A percentile compares a stretch with the other conserved stretches of the same genome.
These are phyloP conservation scores for Leccinum pellstonianum DNA, from an alignment of 768 basidiomycete genomes.

Conservation along the genomic window DNA sequence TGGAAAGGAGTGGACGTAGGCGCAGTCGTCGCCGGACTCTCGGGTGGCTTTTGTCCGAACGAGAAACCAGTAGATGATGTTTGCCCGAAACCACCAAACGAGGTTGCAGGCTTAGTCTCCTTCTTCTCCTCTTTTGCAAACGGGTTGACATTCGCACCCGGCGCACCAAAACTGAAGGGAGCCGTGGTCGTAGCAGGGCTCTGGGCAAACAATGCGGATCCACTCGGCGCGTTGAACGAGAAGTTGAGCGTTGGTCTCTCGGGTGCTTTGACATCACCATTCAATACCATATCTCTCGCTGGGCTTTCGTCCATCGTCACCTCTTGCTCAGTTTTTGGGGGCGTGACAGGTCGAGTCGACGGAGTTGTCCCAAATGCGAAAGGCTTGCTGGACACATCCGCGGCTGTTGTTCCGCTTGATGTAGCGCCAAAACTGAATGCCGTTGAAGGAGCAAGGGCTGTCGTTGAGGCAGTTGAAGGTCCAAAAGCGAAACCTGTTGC, in stretches of 20 bases:
- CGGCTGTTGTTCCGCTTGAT: constrained; percentile 32
- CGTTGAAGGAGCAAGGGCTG: constrained; percentile 32
- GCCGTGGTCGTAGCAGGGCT: constrained; percentile 33
- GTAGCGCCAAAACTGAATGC: constrained; percentile 51
- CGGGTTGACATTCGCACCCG: constrained; percentile 38
- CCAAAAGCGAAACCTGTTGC: constrained; percentile 45
- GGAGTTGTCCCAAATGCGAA: constrained; percentile 53
- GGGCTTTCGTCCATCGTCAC: constrained; percentile 84
- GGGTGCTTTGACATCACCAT: constrained; percentile 36
- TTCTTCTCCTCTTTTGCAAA: constrained; percentile 51
- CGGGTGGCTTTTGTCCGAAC: constrained; percentile 45
- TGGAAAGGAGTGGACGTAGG: constrained; percentile 43
- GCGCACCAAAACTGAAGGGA: constrained; percentile 35
- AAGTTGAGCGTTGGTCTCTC: constrained; percentile 47
- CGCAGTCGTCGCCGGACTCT: constrained; percentile 40
- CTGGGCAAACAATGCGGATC: constrained; percentile 36
- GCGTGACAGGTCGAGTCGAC: constrained; percentile 54
- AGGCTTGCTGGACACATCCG: constrained; percentile 48
- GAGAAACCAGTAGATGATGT: constrained; percentile 41
- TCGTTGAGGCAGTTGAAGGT: constrained; percentile 34
- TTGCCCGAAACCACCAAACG: constrained; percentile 50
- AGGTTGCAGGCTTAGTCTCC: constrained; percentile 41
- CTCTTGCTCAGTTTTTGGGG: constrained; percentile 65
- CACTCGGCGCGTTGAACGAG: constrained; percentile 43
- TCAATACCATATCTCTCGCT: constrained; percentile 55